A percentile compares a stretch with the other conserved stretches of the same genome.
Conservation (phyloP, 2,329 filamentous ascomycete species). For the Aureobasidium zeae region DNA sequence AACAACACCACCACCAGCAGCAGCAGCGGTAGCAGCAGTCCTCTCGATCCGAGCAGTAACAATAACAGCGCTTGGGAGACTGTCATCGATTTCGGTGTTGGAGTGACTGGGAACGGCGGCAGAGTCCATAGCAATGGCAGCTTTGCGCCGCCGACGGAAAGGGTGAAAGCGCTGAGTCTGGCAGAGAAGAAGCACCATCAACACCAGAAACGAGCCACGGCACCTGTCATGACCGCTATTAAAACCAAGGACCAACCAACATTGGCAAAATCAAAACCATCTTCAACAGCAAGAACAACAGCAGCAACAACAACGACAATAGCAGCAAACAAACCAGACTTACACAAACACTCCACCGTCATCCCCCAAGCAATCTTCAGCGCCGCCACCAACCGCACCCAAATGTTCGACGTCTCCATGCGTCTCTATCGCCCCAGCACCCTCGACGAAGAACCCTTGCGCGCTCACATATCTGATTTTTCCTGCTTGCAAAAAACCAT, state of each 20-base stretch:
- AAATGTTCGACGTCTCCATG: conserved; percentile 24
- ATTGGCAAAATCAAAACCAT: too few species aligned
- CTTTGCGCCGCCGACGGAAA: neutral
- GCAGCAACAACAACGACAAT: neutral
- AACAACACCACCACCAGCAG: too few species aligned
- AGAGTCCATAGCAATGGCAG: too few species aligned
- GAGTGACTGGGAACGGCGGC: too few species aligned
- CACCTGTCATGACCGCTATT: conserved; percentile 1
- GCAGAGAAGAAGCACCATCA: too few species aligned
- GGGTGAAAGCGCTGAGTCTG: neutral
- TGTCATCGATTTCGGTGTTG: too few species aligned
- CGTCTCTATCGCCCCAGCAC: conserved; percentile 24
- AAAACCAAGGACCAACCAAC: too few species aligned
- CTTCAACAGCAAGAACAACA: neutral
- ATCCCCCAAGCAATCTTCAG: conserved; percentile 8
- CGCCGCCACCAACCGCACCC: conserved; percentile 17
- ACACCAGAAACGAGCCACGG: too few species aligned
- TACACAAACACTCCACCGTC: neutral
- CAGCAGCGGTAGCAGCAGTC: neutral
- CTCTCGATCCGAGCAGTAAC: too few species aligned
- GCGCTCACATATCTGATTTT: conserved; percentile 10
- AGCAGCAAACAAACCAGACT: too few species aligned
- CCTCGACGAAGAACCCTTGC: conserved; percentile 1
- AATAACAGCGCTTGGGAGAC: conserved; percentile 6
- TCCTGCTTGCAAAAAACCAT: conserved; percentile 2